Conservation (phyloP, 257 asterid species). For the Rhazya stricta region DNA sequence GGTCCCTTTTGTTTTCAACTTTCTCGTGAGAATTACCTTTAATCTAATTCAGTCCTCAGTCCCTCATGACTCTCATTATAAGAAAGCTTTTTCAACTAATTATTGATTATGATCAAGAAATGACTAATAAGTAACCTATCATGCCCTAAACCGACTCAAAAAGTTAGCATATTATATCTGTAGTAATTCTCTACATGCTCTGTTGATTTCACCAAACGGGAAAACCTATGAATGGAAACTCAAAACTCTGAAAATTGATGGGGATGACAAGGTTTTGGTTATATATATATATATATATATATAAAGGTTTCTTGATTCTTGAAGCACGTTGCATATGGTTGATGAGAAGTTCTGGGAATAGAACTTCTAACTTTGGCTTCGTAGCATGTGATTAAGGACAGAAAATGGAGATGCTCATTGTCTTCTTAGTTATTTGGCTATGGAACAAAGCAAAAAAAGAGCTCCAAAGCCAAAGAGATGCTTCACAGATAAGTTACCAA, state of each 20-base stretch:
- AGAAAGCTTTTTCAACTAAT: not conserved
- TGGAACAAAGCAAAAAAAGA: not conserved
- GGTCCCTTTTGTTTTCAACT: slow-evolving; percentile 25
- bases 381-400: not conserved
- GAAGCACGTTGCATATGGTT: slow-evolving; percentile 17
- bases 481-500: not conserved
- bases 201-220: not conserved
- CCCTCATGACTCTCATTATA: not conserved
- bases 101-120: not conserved
- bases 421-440: not conserved
- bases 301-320: not conserved
- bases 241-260: not conserved
- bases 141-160: not conserved
- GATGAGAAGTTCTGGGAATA: not conserved
- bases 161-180: no score
- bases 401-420: slow-evolving; percentile 1
- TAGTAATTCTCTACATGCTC: no score
- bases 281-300: not conserved
- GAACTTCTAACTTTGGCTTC: not conserved
- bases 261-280: not conserved
- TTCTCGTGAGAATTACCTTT: slow-evolving; percentile 16
- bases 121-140: slow-evolving; percentile 1
- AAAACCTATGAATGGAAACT: not conserved
- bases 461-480: not conserved
- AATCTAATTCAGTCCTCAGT: slow-evolving; percentile 5